Evolutionary conservation across 345 rosid genomes (phyloP).

Genomic region (Pugionium dolabratum): DNA sequence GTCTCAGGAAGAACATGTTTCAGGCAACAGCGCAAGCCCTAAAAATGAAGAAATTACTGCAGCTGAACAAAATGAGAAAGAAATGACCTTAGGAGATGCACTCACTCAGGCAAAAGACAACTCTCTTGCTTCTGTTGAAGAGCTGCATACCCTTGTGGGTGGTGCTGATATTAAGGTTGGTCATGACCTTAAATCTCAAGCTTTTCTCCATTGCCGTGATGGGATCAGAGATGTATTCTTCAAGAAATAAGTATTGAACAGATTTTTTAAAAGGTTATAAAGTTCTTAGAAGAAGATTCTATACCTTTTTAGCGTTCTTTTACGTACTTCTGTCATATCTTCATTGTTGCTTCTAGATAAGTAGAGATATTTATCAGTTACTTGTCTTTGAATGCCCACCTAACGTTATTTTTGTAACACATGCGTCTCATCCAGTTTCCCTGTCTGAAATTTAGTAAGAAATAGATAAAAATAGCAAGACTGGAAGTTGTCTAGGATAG

Average conservation of each 20-base stretch:
- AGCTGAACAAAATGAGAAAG: constrained; percentile 63
- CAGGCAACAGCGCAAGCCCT: constrained; percentile 50
- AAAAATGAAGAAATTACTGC: constrained; percentile 54
- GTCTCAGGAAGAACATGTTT: constrained; percentile 52
- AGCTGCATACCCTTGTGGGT: constrained; percentile 90
- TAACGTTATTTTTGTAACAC: too few relatives aligned
- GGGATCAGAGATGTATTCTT: constrained; percentile 16
- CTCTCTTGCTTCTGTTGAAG: constrained; percentile 92
- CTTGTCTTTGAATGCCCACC: constrained; percentile 1
- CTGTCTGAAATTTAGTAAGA: constrained; percentile 20
- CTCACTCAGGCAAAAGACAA: constrained; percentile 71
- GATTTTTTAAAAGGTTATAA: neutral
- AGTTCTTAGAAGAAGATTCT: constrained; percentile 7
- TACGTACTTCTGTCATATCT: constrained; percentile 3
- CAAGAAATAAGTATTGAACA: constrained; percentile 1
- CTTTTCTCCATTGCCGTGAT: neutral
- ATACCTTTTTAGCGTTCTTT: constrained; percentile 8
- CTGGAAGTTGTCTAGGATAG: constrained; percentile 17
- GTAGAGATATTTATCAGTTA: constrained; percentile 24
- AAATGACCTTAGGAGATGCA: constrained; percentile 76
- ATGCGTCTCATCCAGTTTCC: constrained; percentile 13
- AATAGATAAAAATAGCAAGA: neutral
- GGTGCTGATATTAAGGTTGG: constrained; percentile 97
- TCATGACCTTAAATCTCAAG: constrained; percentile 12
- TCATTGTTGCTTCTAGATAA: constrained; percentile 25